These are phyloP conservation scores for Cucumis melo DNA, from an alignment of 306 rosid genomes.

Conservation along the genomic window DNA sequence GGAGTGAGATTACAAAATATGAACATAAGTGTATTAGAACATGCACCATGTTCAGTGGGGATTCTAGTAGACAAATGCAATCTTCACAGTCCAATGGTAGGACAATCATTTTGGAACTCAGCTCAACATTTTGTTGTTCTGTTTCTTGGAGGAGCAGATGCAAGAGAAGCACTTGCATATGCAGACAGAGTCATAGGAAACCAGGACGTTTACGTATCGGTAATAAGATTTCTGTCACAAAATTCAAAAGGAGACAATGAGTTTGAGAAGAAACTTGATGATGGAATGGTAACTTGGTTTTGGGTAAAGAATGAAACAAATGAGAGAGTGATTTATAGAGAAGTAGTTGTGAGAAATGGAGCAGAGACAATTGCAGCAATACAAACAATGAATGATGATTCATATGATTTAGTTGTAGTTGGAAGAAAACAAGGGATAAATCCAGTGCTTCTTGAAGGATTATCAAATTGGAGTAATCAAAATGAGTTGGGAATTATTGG, in stretches of 20 bases:
- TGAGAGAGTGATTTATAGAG: conserved; percentile 37
- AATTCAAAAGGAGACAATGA: conserved; percentile 36
- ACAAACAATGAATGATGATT: conserved; percentile 27
- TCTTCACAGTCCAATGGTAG: not conserved
- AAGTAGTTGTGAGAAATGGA: conserved; percentile 52
- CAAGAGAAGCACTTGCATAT: conserved; percentile 62
- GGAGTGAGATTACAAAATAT: conserved; percentile 3
- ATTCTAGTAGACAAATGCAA: conserved; percentile 47
- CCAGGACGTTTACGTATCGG: conserved; percentile 21
- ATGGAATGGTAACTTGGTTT: conserved; percentile 71
- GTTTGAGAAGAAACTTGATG: conserved; percentile 75
- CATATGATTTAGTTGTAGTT: conserved; percentile 47
- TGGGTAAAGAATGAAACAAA: conserved; percentile 74
- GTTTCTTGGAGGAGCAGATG: conserved; percentile 69
- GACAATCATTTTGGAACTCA: not conserved
- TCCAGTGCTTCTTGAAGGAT: conserved; percentile 38
- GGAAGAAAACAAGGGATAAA: conserved; percentile 76
- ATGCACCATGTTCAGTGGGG: conserved; percentile 79
- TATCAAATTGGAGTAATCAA: conserved; percentile 46
- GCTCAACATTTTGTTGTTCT: conserved; percentile 17
- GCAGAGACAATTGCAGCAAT: conserved; percentile 49
- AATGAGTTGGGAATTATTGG: conserved; percentile 62
- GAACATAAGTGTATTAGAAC: conserved; percentile 23
- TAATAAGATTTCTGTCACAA: conserved; percentile 40
- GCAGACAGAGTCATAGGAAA: conserved; percentile 46